These are phyloP conservation scores for Penicillium lagena DNA, from an alignment of 495 filamentous ascomycete genomes.

Conservation along the genomic window DNA sequence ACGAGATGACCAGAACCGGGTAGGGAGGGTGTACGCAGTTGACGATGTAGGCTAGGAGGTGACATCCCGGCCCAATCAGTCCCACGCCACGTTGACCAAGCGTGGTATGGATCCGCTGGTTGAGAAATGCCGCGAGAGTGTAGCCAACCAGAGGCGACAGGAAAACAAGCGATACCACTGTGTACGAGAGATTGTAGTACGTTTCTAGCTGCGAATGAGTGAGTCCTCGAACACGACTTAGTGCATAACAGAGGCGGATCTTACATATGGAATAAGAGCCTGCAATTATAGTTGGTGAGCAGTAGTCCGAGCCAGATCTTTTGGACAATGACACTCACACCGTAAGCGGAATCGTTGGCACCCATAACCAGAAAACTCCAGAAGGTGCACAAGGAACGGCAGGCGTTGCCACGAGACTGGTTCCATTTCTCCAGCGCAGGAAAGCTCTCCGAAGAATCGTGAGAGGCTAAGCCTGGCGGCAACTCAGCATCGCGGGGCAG, in stretches of 20 bases:
- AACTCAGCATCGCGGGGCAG: conserved; percentile 5
- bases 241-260: neutral
- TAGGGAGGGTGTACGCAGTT: conserved; percentile 54
- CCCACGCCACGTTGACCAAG: conserved; percentile 74
- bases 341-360: conserved; percentile 74
- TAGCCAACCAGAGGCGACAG: conserved; percentile 57
- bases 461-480: neutral
- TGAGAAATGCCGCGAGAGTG: conserved; percentile 48
- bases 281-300: conserved; percentile 11
- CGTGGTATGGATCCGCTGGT: conserved; percentile 48
- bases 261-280: conserved; percentile 57
- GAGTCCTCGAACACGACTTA: neutral
- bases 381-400: conserved; percentile 58
- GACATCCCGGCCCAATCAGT: conserved; percentile 55
- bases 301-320: neutral
- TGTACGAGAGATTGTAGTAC: conserved; percentile 53
- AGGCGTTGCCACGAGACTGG: conserved; percentile 55
- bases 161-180: conserved; percentile 57
- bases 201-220: conserved; percentile 42
- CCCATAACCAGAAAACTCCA: conserved; percentile 75
- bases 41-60: conserved; percentile 57
- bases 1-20: conserved; percentile 50
- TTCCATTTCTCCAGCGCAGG: conserved; percentile 56
- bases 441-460: conserved; percentile 4
- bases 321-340: conserved; percentile 42